Conservation (phyloP, 768 basidiomycete genomes). For the Pisolithus marmoratus region DNA sequence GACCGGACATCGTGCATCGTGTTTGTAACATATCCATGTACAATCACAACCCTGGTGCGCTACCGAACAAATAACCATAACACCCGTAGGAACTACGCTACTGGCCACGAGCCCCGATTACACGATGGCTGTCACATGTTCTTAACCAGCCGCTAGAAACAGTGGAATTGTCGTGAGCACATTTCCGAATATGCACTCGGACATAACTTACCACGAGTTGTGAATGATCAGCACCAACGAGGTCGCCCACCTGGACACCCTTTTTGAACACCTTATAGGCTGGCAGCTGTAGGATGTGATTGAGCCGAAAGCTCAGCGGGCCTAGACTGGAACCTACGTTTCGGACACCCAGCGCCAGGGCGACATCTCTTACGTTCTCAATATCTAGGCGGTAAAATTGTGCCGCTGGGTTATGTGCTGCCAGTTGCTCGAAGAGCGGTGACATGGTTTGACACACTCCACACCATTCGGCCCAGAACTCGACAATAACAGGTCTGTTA, state of each 20-base stretch:
- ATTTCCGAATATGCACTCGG: conserved; percentile 2
- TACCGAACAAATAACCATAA: conserved; percentile 17
- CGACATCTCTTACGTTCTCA: conserved; percentile 23
- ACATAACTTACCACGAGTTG: conserved; percentile 19
- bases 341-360: conserved; percentile 19
- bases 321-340: conserved; percentile 11
- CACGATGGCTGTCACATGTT: conserved; percentile 18
- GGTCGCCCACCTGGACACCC: conserved; percentile 24
- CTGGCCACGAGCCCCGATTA: conserved; percentile 5
- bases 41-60: not conserved
- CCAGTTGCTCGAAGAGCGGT: conserved; percentile 18
- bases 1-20: too few species aligned
- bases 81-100: not conserved
- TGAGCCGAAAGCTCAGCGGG: not conserved
- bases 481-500: conserved; percentile 21
- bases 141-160: conserved; percentile 21
- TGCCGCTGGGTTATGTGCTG: conserved; percentile 20
- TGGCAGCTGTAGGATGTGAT: conserved; percentile 16
- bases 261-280: conserved; percentile 27
- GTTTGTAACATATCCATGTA: conserved; percentile 14
- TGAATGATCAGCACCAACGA: conserved; percentile 20
- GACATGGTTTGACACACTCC: conserved; percentile 17
- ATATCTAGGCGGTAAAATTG: conserved; percentile 28
- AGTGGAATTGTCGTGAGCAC: conserved; percentile 15
- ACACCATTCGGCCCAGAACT: conserved; percentile 30